These are phyloP conservation scores for Pisolithus albus DNA, from an alignment of 768 basidiomycete species.

Conservation along the genomic window DNA sequence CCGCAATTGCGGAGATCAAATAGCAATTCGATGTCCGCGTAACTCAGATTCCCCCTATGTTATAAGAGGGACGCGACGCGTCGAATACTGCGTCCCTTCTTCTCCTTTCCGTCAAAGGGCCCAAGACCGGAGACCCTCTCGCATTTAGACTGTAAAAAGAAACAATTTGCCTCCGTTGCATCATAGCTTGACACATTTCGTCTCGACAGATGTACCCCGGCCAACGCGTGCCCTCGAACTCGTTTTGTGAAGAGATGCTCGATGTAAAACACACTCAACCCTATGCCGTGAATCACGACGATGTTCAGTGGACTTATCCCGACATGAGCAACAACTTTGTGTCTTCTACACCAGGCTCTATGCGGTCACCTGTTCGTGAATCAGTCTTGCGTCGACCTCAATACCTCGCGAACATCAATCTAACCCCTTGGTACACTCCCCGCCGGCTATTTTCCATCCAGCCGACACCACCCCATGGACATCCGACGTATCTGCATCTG, in stretches of 20 bases:
- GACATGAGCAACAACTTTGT: neutral
- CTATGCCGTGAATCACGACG: constrained; percentile 4
- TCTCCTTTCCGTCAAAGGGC: no score
- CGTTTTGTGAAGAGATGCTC: constrained; percentile 5
- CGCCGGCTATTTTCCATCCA: constrained; percentile 8
- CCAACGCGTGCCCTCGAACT: neutral
- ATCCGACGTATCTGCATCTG: constrained; percentile 5
- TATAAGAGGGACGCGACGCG: neutral
- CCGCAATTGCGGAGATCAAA: constrained; percentile 12
- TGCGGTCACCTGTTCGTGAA: neutral
- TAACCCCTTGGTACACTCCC: neutral
- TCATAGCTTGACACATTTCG: neutral
- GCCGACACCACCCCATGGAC: constrained; percentile 9
- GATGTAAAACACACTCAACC: constrained; percentile 6
- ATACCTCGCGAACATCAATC: neutral
- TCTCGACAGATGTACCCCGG: neutral
- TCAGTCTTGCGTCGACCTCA: neutral
- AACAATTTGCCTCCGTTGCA: no score
- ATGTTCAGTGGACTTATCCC: neutral
- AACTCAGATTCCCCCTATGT: neutral
- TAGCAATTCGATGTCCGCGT: neutral
- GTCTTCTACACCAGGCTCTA: neutral
- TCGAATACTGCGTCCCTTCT: neutral
- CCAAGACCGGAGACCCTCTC: no score
- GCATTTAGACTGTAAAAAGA: no score